Conservation (phyloP, 2,329 filamentous ascomycete species). For the Aspergillus sergii region DNA sequence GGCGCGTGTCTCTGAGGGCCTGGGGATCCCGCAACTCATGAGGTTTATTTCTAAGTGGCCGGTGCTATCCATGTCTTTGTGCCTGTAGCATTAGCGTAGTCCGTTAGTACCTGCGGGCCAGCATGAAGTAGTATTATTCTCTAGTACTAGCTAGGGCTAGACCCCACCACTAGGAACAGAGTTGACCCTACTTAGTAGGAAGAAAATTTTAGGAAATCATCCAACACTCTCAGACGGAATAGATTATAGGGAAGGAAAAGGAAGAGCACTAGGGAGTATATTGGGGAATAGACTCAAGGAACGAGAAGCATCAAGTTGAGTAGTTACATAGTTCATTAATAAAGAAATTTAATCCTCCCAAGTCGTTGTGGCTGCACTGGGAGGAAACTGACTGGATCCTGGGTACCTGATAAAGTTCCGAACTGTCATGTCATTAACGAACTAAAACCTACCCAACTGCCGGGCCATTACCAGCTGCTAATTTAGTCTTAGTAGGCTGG, state of each 20-base stretch:
- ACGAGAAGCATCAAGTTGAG: not conserved
- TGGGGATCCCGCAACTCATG: not conserved
- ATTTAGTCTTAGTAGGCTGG: slow-evolving; percentile 3
- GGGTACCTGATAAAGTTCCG: not conserved
- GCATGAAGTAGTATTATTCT: too few species aligned
- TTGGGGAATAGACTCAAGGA: not conserved
- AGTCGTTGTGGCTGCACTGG: not conserved
- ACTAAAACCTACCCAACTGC: slow-evolving; percentile 7
- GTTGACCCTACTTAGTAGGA: not conserved
- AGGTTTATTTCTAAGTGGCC: not conserved
- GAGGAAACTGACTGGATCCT: not conserved
- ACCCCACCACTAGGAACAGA: not conserved
- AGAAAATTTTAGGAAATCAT: not conserved
- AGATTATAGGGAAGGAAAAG: not conserved
- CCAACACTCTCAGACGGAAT: not conserved
- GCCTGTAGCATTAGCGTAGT: not conserved
- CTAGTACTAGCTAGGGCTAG: not conserved
- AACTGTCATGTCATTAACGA: not conserved
- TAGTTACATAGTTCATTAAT: too few species aligned
- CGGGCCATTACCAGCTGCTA: slow-evolving; percentile 2
- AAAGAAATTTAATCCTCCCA: not conserved
- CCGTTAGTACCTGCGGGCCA: not conserved
- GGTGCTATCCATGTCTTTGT: not conserved
- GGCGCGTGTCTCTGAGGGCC: slow-evolving; percentile 5
- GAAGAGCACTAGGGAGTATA: not conserved